Conservation (phyloP, 768 basidiomycete genomes). For the Suillus fuscotomentosus region DNA sequence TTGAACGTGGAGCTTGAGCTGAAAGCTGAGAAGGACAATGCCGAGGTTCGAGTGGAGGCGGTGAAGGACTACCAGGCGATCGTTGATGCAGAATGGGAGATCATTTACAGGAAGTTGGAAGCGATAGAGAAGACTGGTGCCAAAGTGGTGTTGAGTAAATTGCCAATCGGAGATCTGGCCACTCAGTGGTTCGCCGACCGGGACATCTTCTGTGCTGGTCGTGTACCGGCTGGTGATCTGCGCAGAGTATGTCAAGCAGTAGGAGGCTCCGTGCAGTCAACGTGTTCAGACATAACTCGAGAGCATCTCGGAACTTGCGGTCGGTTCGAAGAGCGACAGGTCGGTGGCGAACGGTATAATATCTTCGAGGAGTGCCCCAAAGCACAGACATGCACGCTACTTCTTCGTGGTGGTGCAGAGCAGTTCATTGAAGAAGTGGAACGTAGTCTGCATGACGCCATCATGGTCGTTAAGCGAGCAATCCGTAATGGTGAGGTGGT, state of each 20-base stretch:
- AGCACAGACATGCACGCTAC: constrained; percentile 92
- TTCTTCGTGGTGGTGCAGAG: constrained; percentile 95
- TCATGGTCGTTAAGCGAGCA: constrained; percentile 99
- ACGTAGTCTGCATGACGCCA: constrained; percentile 94
- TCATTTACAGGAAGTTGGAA: constrained; percentile 96
- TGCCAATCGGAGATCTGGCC: constrained; percentile 97
- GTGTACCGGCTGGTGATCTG: constrained; percentile 86
- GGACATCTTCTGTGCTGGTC: constrained; percentile 98
- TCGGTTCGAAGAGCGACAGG: constrained; percentile 88
- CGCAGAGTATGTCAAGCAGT: constrained; percentile 94
- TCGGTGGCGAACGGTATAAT: constrained; percentile 96
- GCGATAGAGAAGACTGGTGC: constrained; percentile 96
- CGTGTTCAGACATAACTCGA: constrained; percentile 86
- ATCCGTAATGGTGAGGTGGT: constrained; percentile 93
- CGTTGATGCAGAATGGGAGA: constrained; percentile 99
- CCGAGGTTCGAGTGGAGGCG: constrained; percentile 94
- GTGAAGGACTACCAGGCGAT: constrained; percentile 99
- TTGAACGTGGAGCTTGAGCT: constrained; percentile 97
- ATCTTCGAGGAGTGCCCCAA: constrained; percentile 90
- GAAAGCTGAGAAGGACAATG: constrained; percentile 99
- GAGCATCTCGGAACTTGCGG: constrained; percentile 96
- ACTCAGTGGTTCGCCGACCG: constrained; percentile 99
- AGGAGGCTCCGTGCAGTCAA: constrained; percentile 93
- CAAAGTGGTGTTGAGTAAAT: constrained; percentile 95
- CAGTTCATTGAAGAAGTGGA: constrained; percentile 99